Conservation (phyloP, 495 filamentous ascomycete genomes). For the Astrothelium subdiscretum region DNA sequence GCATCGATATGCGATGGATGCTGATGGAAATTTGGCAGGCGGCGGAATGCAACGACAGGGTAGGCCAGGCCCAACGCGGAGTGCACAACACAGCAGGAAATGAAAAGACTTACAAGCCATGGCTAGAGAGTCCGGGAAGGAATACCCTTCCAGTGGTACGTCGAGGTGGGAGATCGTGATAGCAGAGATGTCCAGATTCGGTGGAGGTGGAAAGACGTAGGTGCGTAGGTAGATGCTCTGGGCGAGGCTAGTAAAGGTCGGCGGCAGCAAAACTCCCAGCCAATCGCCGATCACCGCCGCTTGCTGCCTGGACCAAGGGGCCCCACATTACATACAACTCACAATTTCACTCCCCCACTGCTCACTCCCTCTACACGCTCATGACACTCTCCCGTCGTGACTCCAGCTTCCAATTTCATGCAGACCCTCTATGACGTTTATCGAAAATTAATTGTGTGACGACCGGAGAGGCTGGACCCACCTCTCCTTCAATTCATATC, state of each 20-base stretch:
- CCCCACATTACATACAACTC: too few species aligned
- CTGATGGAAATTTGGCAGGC: slow-evolving; percentile 13
- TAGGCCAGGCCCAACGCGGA: neutral
- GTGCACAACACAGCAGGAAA: neutral
- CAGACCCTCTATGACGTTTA: too few species aligned
- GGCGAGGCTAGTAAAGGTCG: neutral
- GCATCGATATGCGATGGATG: slow-evolving; percentile 17
- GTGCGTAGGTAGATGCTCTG: neutral
- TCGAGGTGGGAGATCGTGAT: slow-evolving; percentile 4
- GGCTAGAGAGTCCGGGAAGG: neutral
- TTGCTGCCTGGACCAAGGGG: neutral
- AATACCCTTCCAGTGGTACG: neutral
- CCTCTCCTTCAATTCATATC: too few species aligned
- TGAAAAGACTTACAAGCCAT: slow-evolving; percentile 27
- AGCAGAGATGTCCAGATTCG: neutral
- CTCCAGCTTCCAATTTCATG: too few species aligned
- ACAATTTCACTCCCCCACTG: too few species aligned
- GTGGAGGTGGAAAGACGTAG: neutral
- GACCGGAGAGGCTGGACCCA: too few species aligned
- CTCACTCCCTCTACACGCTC: too few species aligned
- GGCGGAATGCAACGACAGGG: neutral
- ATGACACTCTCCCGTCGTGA: too few species aligned
- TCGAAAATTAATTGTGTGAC: too few species aligned
- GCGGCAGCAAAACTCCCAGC: neutral
- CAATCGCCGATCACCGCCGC: slow-evolving; percentile 1